These are phyloP conservation scores for Neonectria magnoliae DNA, from an alignment of 2,329 filamentous ascomycete genomes.

Conservation along the genomic window DNA sequence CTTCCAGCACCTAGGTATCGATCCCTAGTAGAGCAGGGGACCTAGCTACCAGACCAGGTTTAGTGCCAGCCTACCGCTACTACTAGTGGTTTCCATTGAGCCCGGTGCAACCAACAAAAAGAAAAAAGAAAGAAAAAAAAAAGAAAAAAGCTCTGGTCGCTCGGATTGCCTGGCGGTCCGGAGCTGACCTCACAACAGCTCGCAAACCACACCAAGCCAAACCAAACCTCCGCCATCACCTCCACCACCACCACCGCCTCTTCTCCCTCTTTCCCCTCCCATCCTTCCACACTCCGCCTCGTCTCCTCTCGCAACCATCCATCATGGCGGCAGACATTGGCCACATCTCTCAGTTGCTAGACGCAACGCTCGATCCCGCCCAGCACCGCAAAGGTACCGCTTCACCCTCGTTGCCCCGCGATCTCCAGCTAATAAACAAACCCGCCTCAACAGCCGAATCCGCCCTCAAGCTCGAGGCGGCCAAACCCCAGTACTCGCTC, in stretches of 20 bases:
- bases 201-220: conserved; percentile 22
- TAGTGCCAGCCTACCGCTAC: conserved; percentile 10
- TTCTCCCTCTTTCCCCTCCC: conserved; percentile 19
- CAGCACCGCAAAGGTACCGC: conserved; percentile 87
- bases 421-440: conserved; percentile 51
- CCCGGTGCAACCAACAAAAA: conserved; percentile 5
- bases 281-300: conserved; percentile 17
- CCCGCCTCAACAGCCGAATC: conserved; percentile 73
- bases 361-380: conserved; percentile 87
- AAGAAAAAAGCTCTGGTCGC: conserved; percentile 3
- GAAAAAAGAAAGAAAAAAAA: background rate
- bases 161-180: conserved; percentile 4
- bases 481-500: conserved; percentile 88
- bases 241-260: conserved; percentile 29
- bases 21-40: background rate
- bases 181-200: conserved; percentile 32
- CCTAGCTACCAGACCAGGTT: conserved; percentile 15
- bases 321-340: conserved; percentile 68
- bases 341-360: conserved; percentile 81
- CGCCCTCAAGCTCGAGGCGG: conserved; percentile 80
- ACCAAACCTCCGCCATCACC: conserved; percentile 33
- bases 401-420: conserved; percentile 41
- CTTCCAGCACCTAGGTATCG: background rate
- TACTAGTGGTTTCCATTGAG: conserved; percentile 8
- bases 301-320: conserved; percentile 37